Base-by-base conservation (phyloP, 2,329 filamentous ascomycete species). In the Ampelomyces quisqualis region DNA sequence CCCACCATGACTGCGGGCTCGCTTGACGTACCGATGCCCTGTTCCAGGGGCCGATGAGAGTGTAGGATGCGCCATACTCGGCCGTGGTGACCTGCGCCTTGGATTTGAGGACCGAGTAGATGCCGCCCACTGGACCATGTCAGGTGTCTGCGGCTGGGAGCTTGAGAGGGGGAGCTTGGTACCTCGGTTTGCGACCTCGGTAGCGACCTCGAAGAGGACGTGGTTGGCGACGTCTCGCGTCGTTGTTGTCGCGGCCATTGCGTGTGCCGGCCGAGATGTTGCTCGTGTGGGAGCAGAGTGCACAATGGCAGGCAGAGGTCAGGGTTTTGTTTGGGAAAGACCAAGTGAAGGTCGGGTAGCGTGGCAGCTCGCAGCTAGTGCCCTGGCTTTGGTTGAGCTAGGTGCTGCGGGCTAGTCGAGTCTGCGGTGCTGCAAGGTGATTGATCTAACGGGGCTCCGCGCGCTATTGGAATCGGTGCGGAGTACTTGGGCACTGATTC, bases 91-190 rank as follows among this genome's bases (percentile, higher is more conserved):
- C 93, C 35, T 93, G 91, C 24, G 93, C 91, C 73, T 98, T 98
- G 48, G 93, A 98, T 73, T 98, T 98, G 73, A 98, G 84, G 54
- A 98, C 93, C 11, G 91, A 97, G 77, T 98, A 98, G 73, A 98
- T 98, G 61, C 93, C 93, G 65, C 93, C 93, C 48, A 98, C 93
- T 94, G 55, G 26, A 41, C 30, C 9, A n/a, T 10, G 44, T 64
- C 43, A 62, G 51, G 24, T 42, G 18, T n/a, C 20, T 35, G 35
- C 19, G 23, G 31, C 26, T 21, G 27, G 15, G 27, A 38, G 41
- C 24, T 45, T 33, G 44, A 45, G 40, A 40, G 38, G 24, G 22
- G 34, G 9, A 9, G 42, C 34, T 33, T 47, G 77, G 56, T 78
- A 91, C 88, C 88, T 79, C 93, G 83, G 77, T 97, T 95, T 49